A percentile compares a stretch with the other conserved stretches of the same genome.
Evolutionary conservation across 2,329 filamentous ascomycete genomes (phyloP).

Genomic region (Diaporthe citri): DNA sequence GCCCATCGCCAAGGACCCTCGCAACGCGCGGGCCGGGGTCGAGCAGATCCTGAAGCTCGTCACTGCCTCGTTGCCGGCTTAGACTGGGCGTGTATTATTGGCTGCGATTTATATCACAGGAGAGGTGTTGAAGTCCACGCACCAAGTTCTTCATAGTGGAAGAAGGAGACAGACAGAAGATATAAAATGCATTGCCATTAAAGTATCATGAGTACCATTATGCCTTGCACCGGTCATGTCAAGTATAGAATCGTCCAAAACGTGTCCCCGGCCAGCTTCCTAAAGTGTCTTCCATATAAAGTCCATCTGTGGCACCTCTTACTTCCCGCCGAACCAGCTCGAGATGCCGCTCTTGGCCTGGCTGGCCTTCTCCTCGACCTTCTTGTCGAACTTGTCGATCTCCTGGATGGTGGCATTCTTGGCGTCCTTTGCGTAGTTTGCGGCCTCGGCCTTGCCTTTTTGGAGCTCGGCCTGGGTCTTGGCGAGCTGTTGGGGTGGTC

Average conservation of each 20-base stretch:
- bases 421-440: conserved; percentile 72
- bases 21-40: conserved; percentile 78
- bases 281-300: background rate
- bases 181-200: conserved; percentile 16
- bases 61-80: conserved; percentile 59
- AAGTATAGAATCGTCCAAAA: conserved; percentile 28
- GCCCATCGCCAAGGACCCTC: conserved; percentile 84
- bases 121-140: too few relatives aligned
- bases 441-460: conserved; percentile 71
- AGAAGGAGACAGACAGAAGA: background rate
- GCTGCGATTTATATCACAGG: background rate
- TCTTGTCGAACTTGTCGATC: conserved; percentile 86
- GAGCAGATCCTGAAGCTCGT: conserved; percentile 90
- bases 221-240: conserved; percentile 24
- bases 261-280: background rate
- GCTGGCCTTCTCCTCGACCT: conserved; percentile 80
- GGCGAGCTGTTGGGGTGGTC: conserved; percentile 62
- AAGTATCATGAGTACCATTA: conserved; percentile 21
- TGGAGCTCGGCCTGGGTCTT: conserved; percentile 74
- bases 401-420: conserved; percentile 76
- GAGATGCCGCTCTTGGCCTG: conserved; percentile 89
- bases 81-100: background rate
- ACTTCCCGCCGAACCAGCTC: conserved; percentile 84
- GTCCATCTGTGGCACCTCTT: conserved; percentile 31
- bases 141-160: background rate